Evolutionary conservation across 108 stramenopile genomes (phyloP).

Genomic region (Craspedostauros australis): DNA sequence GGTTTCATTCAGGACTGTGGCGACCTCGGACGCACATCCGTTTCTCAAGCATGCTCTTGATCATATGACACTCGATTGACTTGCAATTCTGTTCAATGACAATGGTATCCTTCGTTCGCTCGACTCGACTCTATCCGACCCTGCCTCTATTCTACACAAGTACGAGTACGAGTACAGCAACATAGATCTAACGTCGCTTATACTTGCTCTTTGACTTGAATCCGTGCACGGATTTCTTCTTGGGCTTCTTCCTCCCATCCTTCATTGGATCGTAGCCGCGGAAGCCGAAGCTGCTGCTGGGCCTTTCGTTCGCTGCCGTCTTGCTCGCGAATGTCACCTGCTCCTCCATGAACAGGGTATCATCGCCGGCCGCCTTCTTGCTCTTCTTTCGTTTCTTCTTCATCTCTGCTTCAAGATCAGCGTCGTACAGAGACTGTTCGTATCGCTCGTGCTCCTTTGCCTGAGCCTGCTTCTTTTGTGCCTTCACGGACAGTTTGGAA

Average conservation of each 20-base stretch:
- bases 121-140: no score
- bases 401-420: constrained; percentile 24
- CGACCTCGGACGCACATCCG: no score
- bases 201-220: constrained; percentile 77
- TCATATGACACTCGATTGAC: no score
- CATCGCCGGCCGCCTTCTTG: constrained; percentile 65
- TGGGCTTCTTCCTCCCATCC: constrained; percentile 38
- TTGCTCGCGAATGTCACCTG: constrained; percentile 55
- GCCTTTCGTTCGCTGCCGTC: constrained; percentile 31
- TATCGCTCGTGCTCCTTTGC: constrained; percentile 18
- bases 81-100: no score
- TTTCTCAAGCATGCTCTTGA: no score
- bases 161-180: no score
- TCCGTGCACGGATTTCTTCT: constrained; percentile 50
- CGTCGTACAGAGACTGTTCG: constrained; percentile 28
- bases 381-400: constrained; percentile 42
- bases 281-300: constrained; percentile 52
- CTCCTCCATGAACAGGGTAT: constrained; percentile 72
- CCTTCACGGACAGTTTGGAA: constrained; percentile 16
- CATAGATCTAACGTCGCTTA: constrained; percentile 52
- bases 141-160: no score
- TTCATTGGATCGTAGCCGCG: constrained; percentile 50
- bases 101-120: no score
- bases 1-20: no score
- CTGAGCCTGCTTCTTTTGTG: constrained; percentile 15